A percentile compares a stretch with the other conserved stretches of the same genome.
Conservation (phyloP, 805 yeast genomes). For the Diddensiella caesifluorescens region DNA sequence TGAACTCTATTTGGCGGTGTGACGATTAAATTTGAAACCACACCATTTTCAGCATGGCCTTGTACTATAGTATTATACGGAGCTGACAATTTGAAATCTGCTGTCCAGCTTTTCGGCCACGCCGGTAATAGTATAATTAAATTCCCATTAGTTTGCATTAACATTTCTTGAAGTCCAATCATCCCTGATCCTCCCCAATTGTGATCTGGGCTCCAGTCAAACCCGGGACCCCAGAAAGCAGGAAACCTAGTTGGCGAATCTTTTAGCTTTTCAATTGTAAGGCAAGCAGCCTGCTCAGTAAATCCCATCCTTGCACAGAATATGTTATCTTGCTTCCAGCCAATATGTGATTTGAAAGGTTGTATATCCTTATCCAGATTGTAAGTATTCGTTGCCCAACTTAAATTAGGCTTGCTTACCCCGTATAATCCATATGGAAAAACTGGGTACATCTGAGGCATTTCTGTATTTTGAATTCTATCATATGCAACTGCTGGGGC, state of each 20-base stretch:
- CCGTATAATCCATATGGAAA: constrained; percentile 3
- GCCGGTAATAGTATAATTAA: neutral
- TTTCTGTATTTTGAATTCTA: constrained; percentile 3
- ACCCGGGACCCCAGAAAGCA: constrained; percentile 4
- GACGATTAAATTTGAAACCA: neutral
- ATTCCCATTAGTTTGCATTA: constrained; percentile 1
- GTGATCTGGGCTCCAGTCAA: constrained; percentile 3
- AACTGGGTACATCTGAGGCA: constrained; percentile 3
- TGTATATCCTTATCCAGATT: neutral
- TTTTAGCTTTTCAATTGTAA: neutral
- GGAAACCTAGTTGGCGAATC: constrained; percentile 1
- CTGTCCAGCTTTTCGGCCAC: constrained; percentile 4
- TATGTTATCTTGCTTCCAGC: constrained; percentile 3
- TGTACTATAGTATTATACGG: neutral
- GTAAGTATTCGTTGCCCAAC: neutral
- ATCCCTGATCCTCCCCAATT: constrained; percentile 6
- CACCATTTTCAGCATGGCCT: neutral
- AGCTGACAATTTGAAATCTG: neutral
- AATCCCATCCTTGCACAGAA: constrained; percentile 4
- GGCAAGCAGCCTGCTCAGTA: neutral
- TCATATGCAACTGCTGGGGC: constrained; percentile 2
- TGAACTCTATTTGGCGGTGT: neutral
- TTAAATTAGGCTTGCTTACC: neutral
- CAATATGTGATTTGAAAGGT: constrained; percentile 1
- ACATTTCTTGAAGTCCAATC: constrained; percentile 4